These are phyloP conservation scores for Rosa lucieae DNA, from an alignment of 306 rosid genomes.

Conservation along the genomic window DNA sequence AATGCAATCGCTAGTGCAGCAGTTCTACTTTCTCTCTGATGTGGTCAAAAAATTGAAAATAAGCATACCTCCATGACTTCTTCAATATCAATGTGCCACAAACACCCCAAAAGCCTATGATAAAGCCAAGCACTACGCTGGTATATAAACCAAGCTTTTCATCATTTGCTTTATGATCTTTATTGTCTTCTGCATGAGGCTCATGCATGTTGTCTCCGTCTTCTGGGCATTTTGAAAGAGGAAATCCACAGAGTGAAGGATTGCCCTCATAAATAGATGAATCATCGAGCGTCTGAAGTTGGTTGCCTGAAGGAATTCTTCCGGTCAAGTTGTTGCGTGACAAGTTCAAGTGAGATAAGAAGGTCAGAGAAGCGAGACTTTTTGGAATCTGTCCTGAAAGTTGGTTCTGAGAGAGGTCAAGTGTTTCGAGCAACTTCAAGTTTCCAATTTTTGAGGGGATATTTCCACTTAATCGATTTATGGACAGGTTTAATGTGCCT, in stretches of 20 bases:
- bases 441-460: neutral
- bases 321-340: neutral
- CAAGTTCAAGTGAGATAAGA: neutral
- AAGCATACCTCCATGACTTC: slow-evolving; percentile 15
- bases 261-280: neutral
- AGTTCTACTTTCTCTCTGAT: neutral
- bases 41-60: neutral
- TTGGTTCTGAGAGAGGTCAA: neutral
- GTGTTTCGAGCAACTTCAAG: neutral
- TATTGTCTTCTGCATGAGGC: neutral
- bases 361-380: neutral
- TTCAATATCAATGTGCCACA: neutral
- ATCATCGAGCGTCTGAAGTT: neutral
- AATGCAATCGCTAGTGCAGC: neutral
- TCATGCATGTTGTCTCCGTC: neutral
- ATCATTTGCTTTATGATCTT: neutral
- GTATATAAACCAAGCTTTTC: neutral
- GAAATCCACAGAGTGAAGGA: neutral
- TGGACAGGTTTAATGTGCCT: neutral
- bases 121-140: neutral
- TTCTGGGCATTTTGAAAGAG: neutral
- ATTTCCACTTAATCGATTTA: neutral
- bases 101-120: neutral
- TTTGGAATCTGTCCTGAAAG: neutral
- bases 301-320: neutral